Base-by-base conservation (phyloP, 805 yeast genomes). In the Phaffomyces opuntiae region DNA sequence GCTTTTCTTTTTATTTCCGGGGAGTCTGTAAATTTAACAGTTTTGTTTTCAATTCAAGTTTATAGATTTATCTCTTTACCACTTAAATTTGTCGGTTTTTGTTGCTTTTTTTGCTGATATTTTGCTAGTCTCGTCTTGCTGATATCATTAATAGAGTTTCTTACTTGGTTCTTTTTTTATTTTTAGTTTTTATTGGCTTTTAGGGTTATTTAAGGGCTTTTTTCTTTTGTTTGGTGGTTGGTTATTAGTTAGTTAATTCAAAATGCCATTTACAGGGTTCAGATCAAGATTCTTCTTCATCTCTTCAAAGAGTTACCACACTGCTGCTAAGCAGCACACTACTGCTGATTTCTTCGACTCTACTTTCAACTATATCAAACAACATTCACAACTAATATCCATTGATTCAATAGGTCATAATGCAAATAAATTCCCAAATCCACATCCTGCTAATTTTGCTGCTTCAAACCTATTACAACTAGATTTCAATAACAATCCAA, bases 181-280 rank as follows among this genome's bases (percentile, higher is more conserved):
- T 29, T 29, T 29, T 29, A n/a, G 14, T 13, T 29, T 29, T 29
- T 29, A 11, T 11, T 29, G 31, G 31, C 31, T 29, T 11, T 9
- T 27, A 27, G 12, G 29, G 29, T 29, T 29, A 29, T 11, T 11
- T 29, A 11, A 11, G 5, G 6, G 7, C 8, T 27, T 11, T 11
- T 11, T 29, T 29, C 12, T 29, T 29, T 29, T 12, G 12, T 29
- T 29, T 12, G 31, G 12, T 27, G 5, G 4, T 27, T 6, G 29
- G 12, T 27, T 9, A 27, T 27, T 27, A 26, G 27, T 9, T 26
- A 27, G 9, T 29, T 29, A 29, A 45, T 48, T 47, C 42, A 53
- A 50, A 24, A 68, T 69, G 69, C 70, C 68, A 12, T 69, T 70
- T 61, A 68, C 63, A 57, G 64, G 68, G 42, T 63, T 69, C 56